These are phyloP conservation scores for Populus tremula DNA, from an alignment of 345 rosid species.

Conservation along the genomic window DNA sequence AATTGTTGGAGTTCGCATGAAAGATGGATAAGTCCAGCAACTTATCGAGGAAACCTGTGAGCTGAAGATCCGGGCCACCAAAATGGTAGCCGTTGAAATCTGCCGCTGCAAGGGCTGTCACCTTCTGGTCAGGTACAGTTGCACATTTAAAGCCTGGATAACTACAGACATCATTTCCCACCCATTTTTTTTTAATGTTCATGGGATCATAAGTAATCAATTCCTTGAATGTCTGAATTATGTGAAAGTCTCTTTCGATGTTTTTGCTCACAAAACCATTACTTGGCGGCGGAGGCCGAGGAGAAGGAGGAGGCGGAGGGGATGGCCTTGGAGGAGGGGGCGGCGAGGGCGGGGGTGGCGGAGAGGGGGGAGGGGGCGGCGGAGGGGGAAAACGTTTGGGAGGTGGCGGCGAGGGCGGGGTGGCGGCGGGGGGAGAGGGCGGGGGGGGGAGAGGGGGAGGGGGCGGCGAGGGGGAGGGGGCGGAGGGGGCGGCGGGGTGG, in stretches of 20 bases:
- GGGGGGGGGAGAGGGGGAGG: background rate
- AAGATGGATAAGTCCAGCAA: conserved; percentile 45
- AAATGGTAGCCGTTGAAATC: conserved; percentile 45
- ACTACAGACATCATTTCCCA: conserved; percentile 16
- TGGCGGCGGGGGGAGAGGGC: fast-evolving
- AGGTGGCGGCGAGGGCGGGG: background rate
- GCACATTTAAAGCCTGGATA: conserved; percentile 45
- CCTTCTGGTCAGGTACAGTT: conserved; percentile 10
- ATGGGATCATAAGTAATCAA: conserved; percentile 2
- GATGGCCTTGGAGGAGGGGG: background rate
- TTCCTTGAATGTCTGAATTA: conserved; percentile 27
- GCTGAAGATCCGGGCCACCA: conserved; percentile 15
- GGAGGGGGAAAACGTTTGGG: background rate
- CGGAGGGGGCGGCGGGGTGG: background rate
- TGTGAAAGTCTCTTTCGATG: conserved; percentile 4
- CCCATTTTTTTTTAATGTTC: conserved; percentile 23
- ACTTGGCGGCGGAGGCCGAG: background rate
- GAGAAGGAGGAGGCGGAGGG: fast-evolving
- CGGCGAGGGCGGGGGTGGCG: fast-evolving
- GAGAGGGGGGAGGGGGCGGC: background rate
- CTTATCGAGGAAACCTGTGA: conserved; percentile 23
- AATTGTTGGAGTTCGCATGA: conserved; percentile 51
- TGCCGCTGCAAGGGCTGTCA: conserved; percentile 28
- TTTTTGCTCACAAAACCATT: background rate
- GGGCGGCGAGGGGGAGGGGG: background rate